Base-by-base conservation (phyloP, 768 basidiomycete species). In the Tricholoma furcatifolium region DNA sequence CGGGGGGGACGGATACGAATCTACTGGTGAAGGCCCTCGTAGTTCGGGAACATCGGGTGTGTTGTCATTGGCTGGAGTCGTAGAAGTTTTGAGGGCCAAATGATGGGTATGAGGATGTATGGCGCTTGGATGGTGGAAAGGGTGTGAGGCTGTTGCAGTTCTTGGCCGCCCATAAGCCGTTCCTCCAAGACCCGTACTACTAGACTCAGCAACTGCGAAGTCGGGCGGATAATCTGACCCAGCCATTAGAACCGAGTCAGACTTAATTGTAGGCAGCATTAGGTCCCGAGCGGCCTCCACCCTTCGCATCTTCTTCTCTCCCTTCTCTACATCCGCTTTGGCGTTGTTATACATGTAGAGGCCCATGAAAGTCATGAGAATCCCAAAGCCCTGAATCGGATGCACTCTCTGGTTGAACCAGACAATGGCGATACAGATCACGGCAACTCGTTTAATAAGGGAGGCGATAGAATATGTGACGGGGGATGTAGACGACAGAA, bases 401-500 rank as follows among this genome's bases (percentile, higher is more conserved):
- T 95, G 88, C 15, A 98, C 83, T 32, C 77, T 66, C 72, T 98
- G 96, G 51, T 80, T 85, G 74, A 98, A 98, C 96, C 96, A 99
- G 46, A 94, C 76, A 65, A 99, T 91, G 17, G 97, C 97, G 62
- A 98, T 89, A 74, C 93, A 95, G 64, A 99, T 99, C 63, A 99
- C 97, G 42, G 87, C 93, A 50, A 99, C 94, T 21, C 97, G 93
- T 71, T 99, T 99, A 74, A 98, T 84, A 63, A 99, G 84, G 3
- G 93, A 97, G 2, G 97, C 97, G 67, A 99, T 98, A 47, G 93
- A 96, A 72, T 99, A 99, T 0, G 97, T 98, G 60, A 99, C 97
- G 17, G 97, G 96, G 10, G 96, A 98, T 2, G 93, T 96, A 24
- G 91, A 92, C 2, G 96, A 86, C 43, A 99, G 84, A 64, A 99